Base-by-base conservation (phyloP, 2,329 filamentous ascomycete species). In the Venturiaceae sp. region DNA sequence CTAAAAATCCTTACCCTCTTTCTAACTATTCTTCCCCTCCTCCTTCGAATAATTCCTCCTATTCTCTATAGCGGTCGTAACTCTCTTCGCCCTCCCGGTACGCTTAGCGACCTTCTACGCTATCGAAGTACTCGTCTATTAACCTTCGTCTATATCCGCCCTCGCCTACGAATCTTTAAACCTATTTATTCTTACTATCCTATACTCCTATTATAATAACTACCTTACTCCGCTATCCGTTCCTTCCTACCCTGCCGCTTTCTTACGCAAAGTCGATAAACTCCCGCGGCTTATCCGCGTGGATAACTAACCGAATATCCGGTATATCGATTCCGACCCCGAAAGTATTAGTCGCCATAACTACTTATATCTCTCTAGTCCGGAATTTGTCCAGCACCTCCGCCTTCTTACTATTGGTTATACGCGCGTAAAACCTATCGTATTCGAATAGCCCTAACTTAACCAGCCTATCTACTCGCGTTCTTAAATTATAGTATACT, bases 311-410 rank as follows among this genome's bases (percentile, higher is more conserved):
- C 8, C n/a, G n/a, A 34, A 34, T 36, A 23, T 39, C 21, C 9
- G n/a, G 53, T 7, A 36, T 39, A 36, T 34, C 32, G 16, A 21
- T 30, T 39, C 33, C 28, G 53, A 34, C 37, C 14, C 60, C 60
- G 34, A 64, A 60, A 44, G 59, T 60, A 44, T 57, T 64, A 2
- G 53, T 64, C 23, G 52, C 63, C 16, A 62, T 50, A 30, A 64
- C 55, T 21, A 63, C 53, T 11, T 34, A 26, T 54, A 46, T 44
- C 60, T 54, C 5, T 55, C 60, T 50, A 60, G n/a, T 46, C n/a
- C 23, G 23, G n/a, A 46, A 46, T 19, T 6, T 16, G 7, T 46
- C 41, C n/a, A 46, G 19, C 37, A 21, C 34, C 53, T 55, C 36
- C 23, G 36, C 41, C 56, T 53, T 62, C 19, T 55, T 55, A 28